Base-by-base conservation (phyloP, 306 rosid genomes). In the Amphicarpaea edgeworthii region DNA sequence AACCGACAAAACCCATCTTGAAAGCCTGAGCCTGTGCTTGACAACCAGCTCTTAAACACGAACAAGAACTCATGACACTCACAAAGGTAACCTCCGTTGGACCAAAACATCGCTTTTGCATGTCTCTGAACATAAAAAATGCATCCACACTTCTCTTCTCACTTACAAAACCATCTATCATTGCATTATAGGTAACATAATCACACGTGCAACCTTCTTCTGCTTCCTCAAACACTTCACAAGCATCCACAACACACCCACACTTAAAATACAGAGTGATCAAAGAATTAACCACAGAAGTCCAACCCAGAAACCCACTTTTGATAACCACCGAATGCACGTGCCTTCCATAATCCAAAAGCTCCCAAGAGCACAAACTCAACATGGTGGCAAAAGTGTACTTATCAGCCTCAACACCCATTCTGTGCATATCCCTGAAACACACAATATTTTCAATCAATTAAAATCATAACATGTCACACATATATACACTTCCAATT, bases 41-140 rank as follows among this genome's bases (percentile, higher is more conserved):
- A 26, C 67, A 71, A 16, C 91, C 96, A 80, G 75, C 74, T 42
- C 73, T 49, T 41, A 49, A 63, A 79, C 74, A 73, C 2, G 72
- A 79, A 85, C 90, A 86, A n/a, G 94, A 87, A 79, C 96, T 87
- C 90, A 93, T 50, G 62, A 93, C 80, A 82, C 91, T 90, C 81
- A 90, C 91, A 70, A 86, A 87, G 74, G 94, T 93, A 74, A 90
- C 82, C 49, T 86, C 93, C 3, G 90, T 79, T 7, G 87, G 88
- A 42, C 65, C 16, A 47, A 85, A 64, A 80, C 87, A 63, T 43
- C 65, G 80, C 74, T 67, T 68, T 68, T 64, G 88, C 96, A 93
- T 93, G 80, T 75, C 85, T 69, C 67, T 77, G 58, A 93, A 88
- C 84, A 87, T 75, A 7, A 16, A 10, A 82, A 88, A 86, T 2